A percentile compares a stretch with the other conserved stretches of the same genome.
Evolutionary conservation across 257 asterid genomes (phyloP).

Genomic region (Primulina tabacum): DNA sequence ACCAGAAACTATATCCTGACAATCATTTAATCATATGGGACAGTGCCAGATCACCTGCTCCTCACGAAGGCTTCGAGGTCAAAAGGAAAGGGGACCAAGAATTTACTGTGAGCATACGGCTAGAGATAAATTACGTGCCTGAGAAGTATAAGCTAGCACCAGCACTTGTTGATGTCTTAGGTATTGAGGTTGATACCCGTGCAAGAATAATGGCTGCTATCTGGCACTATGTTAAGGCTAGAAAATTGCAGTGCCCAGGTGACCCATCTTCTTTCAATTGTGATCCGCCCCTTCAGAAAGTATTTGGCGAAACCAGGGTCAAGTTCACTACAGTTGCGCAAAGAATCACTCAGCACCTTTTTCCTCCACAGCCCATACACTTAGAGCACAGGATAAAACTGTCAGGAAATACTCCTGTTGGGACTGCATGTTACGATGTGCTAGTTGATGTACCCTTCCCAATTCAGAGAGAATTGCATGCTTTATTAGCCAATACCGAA

Average conservation of each 20-base stretch:
- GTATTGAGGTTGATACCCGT: slow-evolving; percentile 91
- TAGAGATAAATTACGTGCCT: slow-evolving; percentile 88
- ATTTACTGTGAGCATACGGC: slow-evolving; percentile 66
- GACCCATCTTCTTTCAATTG: slow-evolving; percentile 86
- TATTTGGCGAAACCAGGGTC: slow-evolving; percentile 68
- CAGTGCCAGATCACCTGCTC: slow-evolving; percentile 73
- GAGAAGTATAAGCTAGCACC: slow-evolving; percentile 84
- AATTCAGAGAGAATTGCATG: slow-evolving; percentile 83
- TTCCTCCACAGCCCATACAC: slow-evolving; percentile 90
- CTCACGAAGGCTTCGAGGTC: slow-evolving; percentile 98
- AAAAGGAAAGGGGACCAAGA: slow-evolving; percentile 95
- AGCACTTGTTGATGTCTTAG: slow-evolving; percentile 74
- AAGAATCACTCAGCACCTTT: slow-evolving; percentile 67
- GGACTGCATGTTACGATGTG: slow-evolving; percentile 90
- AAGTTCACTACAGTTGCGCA: slow-evolving; percentile 86
- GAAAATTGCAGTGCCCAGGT: slow-evolving; percentile 79
- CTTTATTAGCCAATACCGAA: slow-evolving; percentile 80
- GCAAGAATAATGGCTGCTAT: slow-evolving; percentile 84
- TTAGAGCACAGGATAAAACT: slow-evolving; percentile 88
- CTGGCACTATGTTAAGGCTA: slow-evolving; percentile 94
- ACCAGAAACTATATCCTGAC: slow-evolving; percentile 84
- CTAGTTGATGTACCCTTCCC: slow-evolving; percentile 91
- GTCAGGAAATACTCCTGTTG: slow-evolving; percentile 80
- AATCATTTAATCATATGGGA: slow-evolving; percentile 93
- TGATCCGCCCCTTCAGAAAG: slow-evolving; percentile 85